Conservation (phyloP, 2,329 filamentous ascomycete species). For the Diaporthe sp. region DNA sequence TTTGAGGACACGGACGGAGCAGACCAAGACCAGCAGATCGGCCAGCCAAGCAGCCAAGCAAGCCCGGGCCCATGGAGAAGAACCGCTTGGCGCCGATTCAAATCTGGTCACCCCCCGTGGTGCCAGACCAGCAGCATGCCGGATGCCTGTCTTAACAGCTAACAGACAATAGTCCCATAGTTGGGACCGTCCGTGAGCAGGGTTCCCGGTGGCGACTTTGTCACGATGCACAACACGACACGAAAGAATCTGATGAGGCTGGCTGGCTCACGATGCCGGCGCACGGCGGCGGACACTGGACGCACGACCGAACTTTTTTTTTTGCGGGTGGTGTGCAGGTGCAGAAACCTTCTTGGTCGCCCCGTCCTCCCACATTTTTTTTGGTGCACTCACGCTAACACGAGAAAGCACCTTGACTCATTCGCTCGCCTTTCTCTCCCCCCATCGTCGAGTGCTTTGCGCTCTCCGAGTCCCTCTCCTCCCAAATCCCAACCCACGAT, state of each 20-base stretch:
- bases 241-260: constrained; percentile 7
- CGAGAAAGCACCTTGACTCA: constrained; percentile 18
- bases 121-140: too few relatives aligned
- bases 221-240: background rate
- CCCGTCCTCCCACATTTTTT: background rate
- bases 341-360: constrained; percentile 10
- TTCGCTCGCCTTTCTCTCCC: background rate
- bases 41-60: background rate
- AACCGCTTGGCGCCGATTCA: constrained; percentile 17
- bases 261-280: constrained; percentile 22
- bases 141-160: too few relatives aligned
- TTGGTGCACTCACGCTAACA: constrained; percentile 19
- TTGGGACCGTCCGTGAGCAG: constrained; percentile 1
- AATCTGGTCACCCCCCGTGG: constrained; percentile 14
- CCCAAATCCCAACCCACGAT: background rate
- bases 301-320: background rate
- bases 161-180: too few relatives aligned
- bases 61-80: background rate
- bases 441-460: background rate
- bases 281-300: background rate
- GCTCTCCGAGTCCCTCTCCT: too few relatives aligned
- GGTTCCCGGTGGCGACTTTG: constrained; percentile 26
- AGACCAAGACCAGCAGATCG: background rate
- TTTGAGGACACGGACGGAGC: too few relatives aligned
- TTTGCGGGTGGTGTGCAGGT: background rate